Conservation (phyloP, 2,329 filamentous ascomycete genomes). For the Colletotrichum tanaceti region DNA sequence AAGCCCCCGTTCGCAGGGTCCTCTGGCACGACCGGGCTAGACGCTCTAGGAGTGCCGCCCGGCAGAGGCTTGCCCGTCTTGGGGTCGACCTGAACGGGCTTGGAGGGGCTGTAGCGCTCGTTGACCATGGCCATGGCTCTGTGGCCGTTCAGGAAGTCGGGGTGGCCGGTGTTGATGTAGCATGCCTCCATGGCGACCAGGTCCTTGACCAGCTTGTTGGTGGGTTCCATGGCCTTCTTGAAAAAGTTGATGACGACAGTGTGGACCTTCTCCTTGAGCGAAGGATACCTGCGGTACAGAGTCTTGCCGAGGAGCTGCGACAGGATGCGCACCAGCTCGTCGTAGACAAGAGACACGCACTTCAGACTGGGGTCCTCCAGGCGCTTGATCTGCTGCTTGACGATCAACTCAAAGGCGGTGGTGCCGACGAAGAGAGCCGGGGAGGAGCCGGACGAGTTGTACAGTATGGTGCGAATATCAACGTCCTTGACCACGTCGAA, state of each 20-base stretch:
- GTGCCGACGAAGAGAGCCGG: constrained; percentile 97
- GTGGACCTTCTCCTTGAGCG: constrained; percentile 96
- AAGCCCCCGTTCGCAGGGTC: constrained; percentile 77
- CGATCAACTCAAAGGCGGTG: constrained; percentile 97
- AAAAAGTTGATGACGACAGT: constrained; percentile 92
- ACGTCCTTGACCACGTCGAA: constrained; percentile 98
- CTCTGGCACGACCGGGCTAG: constrained; percentile 76
- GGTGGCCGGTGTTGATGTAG: constrained; percentile 98
- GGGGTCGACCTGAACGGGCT: constrained; percentile 94
- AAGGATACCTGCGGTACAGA: constrained; percentile 92
- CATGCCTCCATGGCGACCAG: constrained; percentile 95
- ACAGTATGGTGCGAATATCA: constrained; percentile 95
- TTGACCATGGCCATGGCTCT: constrained; percentile 98
- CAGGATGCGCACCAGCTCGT: constrained; percentile 95
- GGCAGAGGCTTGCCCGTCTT: constrained; percentile 97
- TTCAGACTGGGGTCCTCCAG: constrained; percentile 96
- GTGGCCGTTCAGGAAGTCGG: constrained; percentile 96
- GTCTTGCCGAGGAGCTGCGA: constrained; percentile 89
- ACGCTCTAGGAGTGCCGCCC: constrained; percentile 74
- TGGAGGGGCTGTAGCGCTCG: constrained; percentile 83
- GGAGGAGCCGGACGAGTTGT: constrained; percentile 99
- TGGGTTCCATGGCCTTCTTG: constrained; percentile 98
- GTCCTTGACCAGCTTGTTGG: constrained; percentile 95
- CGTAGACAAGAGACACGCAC: constrained; percentile 96
- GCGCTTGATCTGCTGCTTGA: constrained; percentile 98